These are phyloP conservation scores for Aureobasidium leucospermi DNA, from an alignment of 2,329 filamentous ascomycete genomes.

Conservation along the genomic window DNA sequence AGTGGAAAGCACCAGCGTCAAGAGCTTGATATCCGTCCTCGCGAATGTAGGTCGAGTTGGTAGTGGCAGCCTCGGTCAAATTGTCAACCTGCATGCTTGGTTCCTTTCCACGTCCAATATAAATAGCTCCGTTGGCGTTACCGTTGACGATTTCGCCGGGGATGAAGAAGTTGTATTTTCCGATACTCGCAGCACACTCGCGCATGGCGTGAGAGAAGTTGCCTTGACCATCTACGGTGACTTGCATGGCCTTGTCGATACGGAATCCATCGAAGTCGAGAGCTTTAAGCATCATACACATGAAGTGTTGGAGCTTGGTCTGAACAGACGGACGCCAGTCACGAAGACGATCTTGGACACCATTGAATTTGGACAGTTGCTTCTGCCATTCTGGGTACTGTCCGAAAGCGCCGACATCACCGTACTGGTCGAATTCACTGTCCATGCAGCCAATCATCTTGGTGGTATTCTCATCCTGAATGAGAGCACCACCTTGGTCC, in stretches of 20 bases:
- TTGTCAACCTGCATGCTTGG: slow-evolving; percentile 46
- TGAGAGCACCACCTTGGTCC: slow-evolving; percentile 53
- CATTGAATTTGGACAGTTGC: slow-evolving; percentile 59
- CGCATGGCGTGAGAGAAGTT: slow-evolving; percentile 52
- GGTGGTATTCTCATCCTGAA: slow-evolving; percentile 30
- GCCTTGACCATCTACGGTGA: slow-evolving; percentile 54
- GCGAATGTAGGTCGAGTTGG: slow-evolving; percentile 46
- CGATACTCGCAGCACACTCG: slow-evolving; percentile 48
- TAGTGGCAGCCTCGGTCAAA: slow-evolving; percentile 43
- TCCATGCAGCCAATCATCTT: slow-evolving; percentile 31
- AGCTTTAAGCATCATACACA: slow-evolving; percentile 54
- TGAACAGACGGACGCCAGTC: slow-evolving; percentile 55
- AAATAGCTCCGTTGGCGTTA: slow-evolving; percentile 53
- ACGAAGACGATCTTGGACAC: slow-evolving; percentile 58
- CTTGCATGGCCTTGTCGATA: slow-evolving; percentile 60
- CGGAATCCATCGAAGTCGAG: slow-evolving; percentile 62
- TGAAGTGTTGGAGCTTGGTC: slow-evolving; percentile 52
- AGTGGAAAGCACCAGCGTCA: slow-evolving; percentile 56
- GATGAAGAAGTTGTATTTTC: slow-evolving; percentile 58
- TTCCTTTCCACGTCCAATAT: slow-evolving; percentile 55
- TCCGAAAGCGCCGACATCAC: slow-evolving; percentile 57
- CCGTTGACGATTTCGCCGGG: slow-evolving; percentile 58
- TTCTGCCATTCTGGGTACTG: slow-evolving; percentile 57
- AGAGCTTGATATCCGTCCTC: slow-evolving; percentile 46
- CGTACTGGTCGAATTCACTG: slow-evolving; percentile 56